phyloP scores from a whole-genome alignment of 352 stramenopile genomes.

The Pythium periplocum region DNA sequence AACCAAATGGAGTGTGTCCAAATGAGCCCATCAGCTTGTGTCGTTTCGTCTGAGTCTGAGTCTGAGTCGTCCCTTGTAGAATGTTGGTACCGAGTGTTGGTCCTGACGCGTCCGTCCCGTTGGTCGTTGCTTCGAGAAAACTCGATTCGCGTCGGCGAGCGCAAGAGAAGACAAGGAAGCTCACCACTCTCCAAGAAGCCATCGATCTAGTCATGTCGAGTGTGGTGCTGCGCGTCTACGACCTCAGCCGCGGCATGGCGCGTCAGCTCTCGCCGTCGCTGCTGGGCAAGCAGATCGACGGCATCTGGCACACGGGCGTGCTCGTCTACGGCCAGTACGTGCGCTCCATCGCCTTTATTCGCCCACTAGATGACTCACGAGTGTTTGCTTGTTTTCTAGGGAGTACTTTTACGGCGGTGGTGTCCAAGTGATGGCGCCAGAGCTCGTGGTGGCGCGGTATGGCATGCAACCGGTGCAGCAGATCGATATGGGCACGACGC shows the following conservation, averaged over 20 bases:
- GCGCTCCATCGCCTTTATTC: not conserved
- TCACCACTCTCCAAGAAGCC: no score
- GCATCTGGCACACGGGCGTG: slow-evolving; percentile 90
- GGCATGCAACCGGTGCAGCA: slow-evolving; percentile 86
- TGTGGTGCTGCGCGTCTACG: slow-evolving; percentile 93
- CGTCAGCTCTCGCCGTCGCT: slow-evolving; percentile 82
- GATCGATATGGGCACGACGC: slow-evolving; percentile 77
- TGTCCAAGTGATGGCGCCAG: slow-evolving; percentile 78
- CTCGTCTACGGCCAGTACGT: slow-evolving; percentile 51
- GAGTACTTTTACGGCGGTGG: slow-evolving; percentile 96
- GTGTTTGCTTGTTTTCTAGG: not conserved
- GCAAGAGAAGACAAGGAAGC: no score
- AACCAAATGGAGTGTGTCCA: no score
- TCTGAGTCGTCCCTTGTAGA: no score
- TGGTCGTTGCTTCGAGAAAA: no score
- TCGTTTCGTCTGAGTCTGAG: no score
- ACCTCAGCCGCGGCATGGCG: slow-evolving; percentile 93
- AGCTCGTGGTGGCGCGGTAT: slow-evolving; percentile 69
- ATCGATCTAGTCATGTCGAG: not conserved
- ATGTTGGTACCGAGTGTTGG: no score
- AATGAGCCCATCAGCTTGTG: no score
- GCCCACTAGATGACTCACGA: no score
- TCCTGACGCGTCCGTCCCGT: no score
- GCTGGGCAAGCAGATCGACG: slow-evolving; percentile 91
- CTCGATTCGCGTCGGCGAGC: no score